Percentiles rank a stretch among this genome's conserved stretches.
Evolutionary conservation across 1,284 basidiomycete species (phyloP).

Genomic region (Melanopsichium pennsylvanicum): DNA sequence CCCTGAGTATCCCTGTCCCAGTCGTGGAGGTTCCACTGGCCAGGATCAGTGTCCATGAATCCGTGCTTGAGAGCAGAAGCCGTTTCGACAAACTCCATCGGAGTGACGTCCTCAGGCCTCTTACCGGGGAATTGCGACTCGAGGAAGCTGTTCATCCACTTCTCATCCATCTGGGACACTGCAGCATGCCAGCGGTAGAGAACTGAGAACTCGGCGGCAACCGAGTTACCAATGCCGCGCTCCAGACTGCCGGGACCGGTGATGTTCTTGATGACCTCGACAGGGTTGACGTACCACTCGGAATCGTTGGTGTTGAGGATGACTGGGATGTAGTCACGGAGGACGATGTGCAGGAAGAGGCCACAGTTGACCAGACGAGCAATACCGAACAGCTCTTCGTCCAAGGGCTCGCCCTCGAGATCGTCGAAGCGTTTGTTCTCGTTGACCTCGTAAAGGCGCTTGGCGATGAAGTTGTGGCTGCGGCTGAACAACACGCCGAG

Average conservation of each 20-base stretch:
- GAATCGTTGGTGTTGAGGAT: conserved; percentile 56
- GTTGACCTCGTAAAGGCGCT: conserved; percentile 72
- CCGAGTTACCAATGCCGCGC: conserved; percentile 52
- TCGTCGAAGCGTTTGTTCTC: conserved; percentile 40
- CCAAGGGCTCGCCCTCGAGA: conserved; percentile 37
- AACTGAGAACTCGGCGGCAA: conserved; percentile 51
- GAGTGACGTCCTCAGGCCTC: conserved; percentile 68
- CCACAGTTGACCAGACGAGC: conserved; percentile 48
- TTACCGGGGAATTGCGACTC: conserved; percentile 31
- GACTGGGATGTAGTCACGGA: conserved; percentile 55
- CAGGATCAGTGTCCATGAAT: conserved; percentile 56
- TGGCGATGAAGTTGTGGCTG: conserved; percentile 79
- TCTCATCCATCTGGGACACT: conserved; percentile 48
- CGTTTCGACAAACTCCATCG: conserved; percentile 72
- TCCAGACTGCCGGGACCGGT: conserved; percentile 34
- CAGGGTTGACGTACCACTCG: conserved; percentile 51
- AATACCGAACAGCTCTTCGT: conserved; percentile 52
- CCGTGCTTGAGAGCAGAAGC: conserved; percentile 60
- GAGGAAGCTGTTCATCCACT: conserved; percentile 55
- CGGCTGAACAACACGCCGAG: conserved; percentile 74
- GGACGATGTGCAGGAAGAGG: conserved; percentile 44
- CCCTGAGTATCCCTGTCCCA: conserved; percentile 74
- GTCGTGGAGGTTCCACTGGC: conserved; percentile 73
- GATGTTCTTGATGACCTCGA: conserved; percentile 45
- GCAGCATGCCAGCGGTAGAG: conserved; percentile 57